phyloP scores from a whole-genome alignment of 2,329 filamentous ascomycete genomes.

The Blastomyces emzantsi region DNA sequence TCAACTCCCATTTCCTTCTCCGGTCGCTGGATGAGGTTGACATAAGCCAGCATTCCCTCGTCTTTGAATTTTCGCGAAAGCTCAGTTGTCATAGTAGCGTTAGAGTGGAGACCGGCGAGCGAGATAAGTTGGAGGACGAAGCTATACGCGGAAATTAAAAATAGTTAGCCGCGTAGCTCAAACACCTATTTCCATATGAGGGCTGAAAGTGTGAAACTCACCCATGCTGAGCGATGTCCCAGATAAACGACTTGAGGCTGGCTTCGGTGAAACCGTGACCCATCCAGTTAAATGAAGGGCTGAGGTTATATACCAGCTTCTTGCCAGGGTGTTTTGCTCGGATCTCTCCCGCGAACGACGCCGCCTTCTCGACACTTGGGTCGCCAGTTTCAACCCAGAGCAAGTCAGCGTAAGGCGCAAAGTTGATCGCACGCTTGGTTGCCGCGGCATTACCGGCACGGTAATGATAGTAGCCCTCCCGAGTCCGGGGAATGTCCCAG shows the following conservation, averaged over 20 bases:
- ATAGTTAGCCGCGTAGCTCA: slow-evolving; percentile 37
- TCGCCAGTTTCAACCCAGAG: slow-evolving; percentile 96
- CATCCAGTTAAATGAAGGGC: slow-evolving; percentile 98
- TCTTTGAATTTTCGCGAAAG: slow-evolving; percentile 74
- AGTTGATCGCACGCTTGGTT: slow-evolving; percentile 85
- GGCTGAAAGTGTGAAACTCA: slow-evolving; percentile 42
- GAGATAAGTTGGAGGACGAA: slow-evolving; percentile 58
- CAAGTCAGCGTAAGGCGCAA: slow-evolving; percentile 86
- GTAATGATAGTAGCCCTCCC: slow-evolving; percentile 92
- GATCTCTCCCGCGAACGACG: slow-evolving; percentile 67
- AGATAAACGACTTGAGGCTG: slow-evolving; percentile 82
- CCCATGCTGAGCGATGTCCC: slow-evolving; percentile 88
- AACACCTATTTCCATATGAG: neutral
- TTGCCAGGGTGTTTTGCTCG: slow-evolving; percentile 62
- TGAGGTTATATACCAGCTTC: slow-evolving; percentile 92
- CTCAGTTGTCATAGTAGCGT: slow-evolving; percentile 59
- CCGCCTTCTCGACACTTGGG: slow-evolving; percentile 69
- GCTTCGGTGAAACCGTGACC: slow-evolving; percentile 79
- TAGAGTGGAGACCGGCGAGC: slow-evolving; percentile 55
- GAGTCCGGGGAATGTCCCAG: slow-evolving; percentile 86
- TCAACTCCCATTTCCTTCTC: slow-evolving; percentile 90
- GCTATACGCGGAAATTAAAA: slow-evolving; percentile 20
- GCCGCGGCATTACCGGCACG: slow-evolving; percentile 56
- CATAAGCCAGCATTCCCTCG: slow-evolving; percentile 94
- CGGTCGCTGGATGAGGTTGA: slow-evolving; percentile 78